Percentiles rank a stretch among this genome's conserved stretches.
Conservation (phyloP, 1,284 basidiomycete genomes). For the Trametes sp. region DNA sequence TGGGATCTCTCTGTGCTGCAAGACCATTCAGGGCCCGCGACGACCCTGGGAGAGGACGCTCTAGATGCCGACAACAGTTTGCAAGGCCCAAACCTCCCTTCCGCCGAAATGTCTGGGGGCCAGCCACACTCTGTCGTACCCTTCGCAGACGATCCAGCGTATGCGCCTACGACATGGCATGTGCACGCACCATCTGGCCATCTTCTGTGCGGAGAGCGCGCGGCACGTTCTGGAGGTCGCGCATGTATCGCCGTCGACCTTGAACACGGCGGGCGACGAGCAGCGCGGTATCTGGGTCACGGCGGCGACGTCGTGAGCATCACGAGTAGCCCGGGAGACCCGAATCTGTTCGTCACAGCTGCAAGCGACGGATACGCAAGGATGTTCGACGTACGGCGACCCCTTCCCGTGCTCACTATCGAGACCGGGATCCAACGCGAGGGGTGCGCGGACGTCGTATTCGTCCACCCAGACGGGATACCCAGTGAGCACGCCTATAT, state of each 20-base stretch:
- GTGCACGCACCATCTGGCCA: conserved; percentile 37
- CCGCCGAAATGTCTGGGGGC: conserved; percentile 47
- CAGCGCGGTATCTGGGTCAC: conserved; percentile 48
- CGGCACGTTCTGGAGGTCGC: conserved; percentile 26
- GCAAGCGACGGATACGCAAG: conserved; percentile 48
- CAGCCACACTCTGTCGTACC: conserved; percentile 33
- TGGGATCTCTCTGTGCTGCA: conserved; percentile 47
- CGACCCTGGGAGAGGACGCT: conserved; percentile 34
- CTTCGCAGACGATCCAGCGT: conserved; percentile 34
- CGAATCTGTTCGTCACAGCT: conserved; percentile 47
- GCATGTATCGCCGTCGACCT: conserved; percentile 44
- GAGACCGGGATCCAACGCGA: conserved; percentile 30
- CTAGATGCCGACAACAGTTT: conserved; percentile 29
- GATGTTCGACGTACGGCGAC: conserved; percentile 48
- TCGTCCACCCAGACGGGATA: conserved; percentile 38
- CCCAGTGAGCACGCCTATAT: conserved; percentile 34
- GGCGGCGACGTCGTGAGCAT: conserved; percentile 43
- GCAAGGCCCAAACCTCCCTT: conserved; percentile 32
- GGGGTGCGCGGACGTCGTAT: conserved; percentile 29
- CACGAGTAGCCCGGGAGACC: conserved; percentile 44
- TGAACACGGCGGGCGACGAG: conserved; percentile 41
- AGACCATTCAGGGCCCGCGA: conserved; percentile 9
- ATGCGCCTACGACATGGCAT: conserved; percentile 41
- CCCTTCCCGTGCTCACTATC: conserved; percentile 37
- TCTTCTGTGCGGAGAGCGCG: conserved; percentile 41